Percentiles rank a stretch among this genome's conserved stretches.
phyloP scores from a whole-genome alignment of 257 asterid species.

The Lycium barbarum region DNA sequence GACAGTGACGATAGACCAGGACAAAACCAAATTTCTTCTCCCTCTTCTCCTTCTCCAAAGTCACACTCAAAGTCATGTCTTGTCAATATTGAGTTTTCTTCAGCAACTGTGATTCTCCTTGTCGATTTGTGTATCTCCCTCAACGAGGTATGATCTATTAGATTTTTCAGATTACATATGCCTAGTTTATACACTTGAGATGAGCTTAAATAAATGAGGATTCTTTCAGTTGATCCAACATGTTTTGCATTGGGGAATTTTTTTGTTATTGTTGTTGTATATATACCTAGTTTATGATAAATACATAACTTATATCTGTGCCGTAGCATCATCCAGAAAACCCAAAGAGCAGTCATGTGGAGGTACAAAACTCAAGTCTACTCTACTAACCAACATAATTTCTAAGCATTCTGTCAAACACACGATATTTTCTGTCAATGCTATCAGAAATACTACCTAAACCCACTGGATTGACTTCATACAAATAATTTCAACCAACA shows the following conservation, averaged over 20 bases:
- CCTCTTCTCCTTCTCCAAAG: slow-evolving; percentile 14
- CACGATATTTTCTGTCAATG: background rate
- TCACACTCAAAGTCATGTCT: background rate
- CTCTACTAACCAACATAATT: background rate
- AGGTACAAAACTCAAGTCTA: slow-evolving; percentile 5
- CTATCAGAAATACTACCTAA: slow-evolving; percentile 5
- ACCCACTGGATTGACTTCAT: slow-evolving; percentile 1
- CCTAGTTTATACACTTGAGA: background rate
- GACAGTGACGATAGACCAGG: background rate
- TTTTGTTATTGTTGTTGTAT: background rate
- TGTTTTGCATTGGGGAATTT: background rate
- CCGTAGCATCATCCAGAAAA: background rate
- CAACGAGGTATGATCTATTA: background rate
- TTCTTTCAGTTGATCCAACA: background rate
- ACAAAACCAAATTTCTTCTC: slow-evolving; percentile 9
- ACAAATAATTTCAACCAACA: background rate
- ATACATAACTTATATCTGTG: background rate
- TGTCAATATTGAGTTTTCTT: background rate
- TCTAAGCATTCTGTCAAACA: slow-evolving; percentile 9
- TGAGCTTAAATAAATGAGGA: background rate
- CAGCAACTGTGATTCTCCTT: background rate
- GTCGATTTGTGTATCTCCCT: background rate
- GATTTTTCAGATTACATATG: background rate
- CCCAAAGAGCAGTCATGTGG: background rate
- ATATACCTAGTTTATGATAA: background rate